Evolutionary conservation across 345 rosid species (phyloP).

Genomic region (Pistacia integerrima): DNA sequence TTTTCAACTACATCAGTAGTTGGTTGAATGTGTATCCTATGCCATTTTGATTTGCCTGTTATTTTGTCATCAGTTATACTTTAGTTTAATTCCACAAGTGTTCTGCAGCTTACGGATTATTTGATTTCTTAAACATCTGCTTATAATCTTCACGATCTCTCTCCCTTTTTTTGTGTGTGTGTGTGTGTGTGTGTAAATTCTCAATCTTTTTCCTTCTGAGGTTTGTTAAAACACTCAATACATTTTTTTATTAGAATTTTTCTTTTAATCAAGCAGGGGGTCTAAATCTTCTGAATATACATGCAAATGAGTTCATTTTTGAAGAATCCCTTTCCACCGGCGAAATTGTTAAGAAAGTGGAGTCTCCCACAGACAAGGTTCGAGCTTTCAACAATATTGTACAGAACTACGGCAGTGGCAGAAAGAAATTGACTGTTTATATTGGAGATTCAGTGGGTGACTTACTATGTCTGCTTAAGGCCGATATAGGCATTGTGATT

Average conservation of each 20-base stretch:
- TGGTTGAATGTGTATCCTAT: neutral
- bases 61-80: neutral
- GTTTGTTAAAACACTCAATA: neutral
- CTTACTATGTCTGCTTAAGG: constrained; percentile 88
- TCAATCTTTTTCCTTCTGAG: neutral
- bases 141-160: neutral
- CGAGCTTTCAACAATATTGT: constrained; percentile 57
- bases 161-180: neutral
- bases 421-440: constrained; percentile 62
- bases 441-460: constrained; percentile 93
- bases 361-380: constrained; percentile 79
- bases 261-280: constrained; percentile 47
- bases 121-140: neutral
- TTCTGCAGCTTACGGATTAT: neutral
- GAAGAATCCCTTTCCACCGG: constrained; percentile 77
- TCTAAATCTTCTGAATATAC: constrained; percentile 56
- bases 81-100: neutral
- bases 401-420: constrained; percentile 31
- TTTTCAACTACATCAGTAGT: neutral
- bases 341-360: constrained; percentile 62
- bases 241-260: neutral
- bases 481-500: constrained; percentile 90
- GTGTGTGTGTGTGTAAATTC: neutral
- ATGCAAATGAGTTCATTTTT: constrained; percentile 78
- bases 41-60: neutral